phyloP scores from a whole-genome alignment of 768 basidiomycete genomes.

The Coprinopsis strossmayeri region DNA sequence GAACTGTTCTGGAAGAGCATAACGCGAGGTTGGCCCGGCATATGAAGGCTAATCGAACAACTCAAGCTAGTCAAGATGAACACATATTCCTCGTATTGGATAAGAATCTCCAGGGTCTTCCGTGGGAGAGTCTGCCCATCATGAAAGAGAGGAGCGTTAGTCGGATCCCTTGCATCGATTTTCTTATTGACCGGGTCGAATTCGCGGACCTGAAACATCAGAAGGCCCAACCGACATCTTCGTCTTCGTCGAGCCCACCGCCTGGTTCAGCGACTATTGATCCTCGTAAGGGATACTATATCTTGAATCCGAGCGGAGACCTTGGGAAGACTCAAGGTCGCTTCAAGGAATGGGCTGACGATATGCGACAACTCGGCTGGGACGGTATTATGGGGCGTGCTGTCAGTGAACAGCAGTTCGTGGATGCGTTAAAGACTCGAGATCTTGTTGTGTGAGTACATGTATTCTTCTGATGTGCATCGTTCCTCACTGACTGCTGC shows the following conservation, averaged over 20 bases:
- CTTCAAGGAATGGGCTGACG: conserved; percentile 72
- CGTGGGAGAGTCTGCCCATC: conserved; percentile 93
- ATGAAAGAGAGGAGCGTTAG: conserved; percentile 82
- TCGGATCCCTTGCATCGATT: conserved; percentile 86
- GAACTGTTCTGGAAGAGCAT: conserved; percentile 70
- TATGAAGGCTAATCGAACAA: background rate
- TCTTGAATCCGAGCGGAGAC: conserved; percentile 93
- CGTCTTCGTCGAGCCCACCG: conserved; percentile 14
- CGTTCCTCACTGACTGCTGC: conserved; percentile 2
- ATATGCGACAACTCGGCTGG: conserved; percentile 77
- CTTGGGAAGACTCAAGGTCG: conserved; percentile 74
- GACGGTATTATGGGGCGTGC: conserved; percentile 67
- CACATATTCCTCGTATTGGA: conserved; percentile 89
- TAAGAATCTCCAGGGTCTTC: conserved; percentile 80
- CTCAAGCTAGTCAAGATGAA: conserved; percentile 34
- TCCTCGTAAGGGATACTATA: conserved; percentile 65
- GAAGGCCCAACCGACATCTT: conserved; percentile 9
- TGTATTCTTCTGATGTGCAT: background rate
- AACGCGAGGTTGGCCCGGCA: conserved; percentile 26
- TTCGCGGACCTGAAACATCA: conserved; percentile 43
- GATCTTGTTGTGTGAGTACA: conserved; percentile 86
- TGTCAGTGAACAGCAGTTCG: conserved; percentile 81
- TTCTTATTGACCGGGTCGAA: conserved; percentile 76
- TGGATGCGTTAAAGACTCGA: conserved; percentile 59
- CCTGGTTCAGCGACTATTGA: conserved; percentile 52